Evolutionary conservation across 2,329 filamentous ascomycete species (phyloP), one percentile per base, ranked within the genome.

Genomic region (Colletotrichum sansevieriae): DNA sequence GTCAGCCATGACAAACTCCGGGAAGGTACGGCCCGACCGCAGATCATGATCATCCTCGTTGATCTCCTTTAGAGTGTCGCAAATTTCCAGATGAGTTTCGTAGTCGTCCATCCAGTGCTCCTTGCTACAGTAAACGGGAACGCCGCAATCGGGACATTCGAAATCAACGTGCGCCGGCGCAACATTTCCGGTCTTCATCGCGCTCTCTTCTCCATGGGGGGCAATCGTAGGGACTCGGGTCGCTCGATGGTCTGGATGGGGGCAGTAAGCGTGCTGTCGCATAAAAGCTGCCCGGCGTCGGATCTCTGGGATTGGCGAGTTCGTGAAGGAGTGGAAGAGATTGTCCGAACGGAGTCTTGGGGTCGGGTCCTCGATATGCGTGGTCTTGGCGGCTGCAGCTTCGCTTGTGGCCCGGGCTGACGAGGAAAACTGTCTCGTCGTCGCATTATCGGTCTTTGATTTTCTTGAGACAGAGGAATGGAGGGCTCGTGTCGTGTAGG

Each of bases 1-100:
- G 13, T 92, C 93, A 0, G 96, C 94, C 76, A 97, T 97, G 70
- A 95, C 90, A 76, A 97, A 98, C 79, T 99, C 97, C 13, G 92
- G 91, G 80, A 99, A 99, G 79, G 94, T 92, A 33, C 96, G 88
- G 3, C 96, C 96, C 18, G 94, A 97, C 58, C 92, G 87, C 73
- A 99, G 82, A 78, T 99, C 96, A 77, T 99, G 97, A 74, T 99
- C 96, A 76, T 99, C 96, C 82, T 99, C 96, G 74, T 99, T 99
- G 81, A 97, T 95, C 81, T 98, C 92, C 72, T 92, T 87, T 65
- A 99, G 83, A 0, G 92, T 92, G 75, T 99, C 95, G 79, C 96
- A 99, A 41, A 99, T 91, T 76, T 98, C 89, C 70, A 99, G 80
- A 79, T 99, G 96, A 18, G 90, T 87, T 80, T 98, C 95, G 76